Conservation (phyloP, 768 basidiomycete species). For the Lentinula lateritia region DNA sequence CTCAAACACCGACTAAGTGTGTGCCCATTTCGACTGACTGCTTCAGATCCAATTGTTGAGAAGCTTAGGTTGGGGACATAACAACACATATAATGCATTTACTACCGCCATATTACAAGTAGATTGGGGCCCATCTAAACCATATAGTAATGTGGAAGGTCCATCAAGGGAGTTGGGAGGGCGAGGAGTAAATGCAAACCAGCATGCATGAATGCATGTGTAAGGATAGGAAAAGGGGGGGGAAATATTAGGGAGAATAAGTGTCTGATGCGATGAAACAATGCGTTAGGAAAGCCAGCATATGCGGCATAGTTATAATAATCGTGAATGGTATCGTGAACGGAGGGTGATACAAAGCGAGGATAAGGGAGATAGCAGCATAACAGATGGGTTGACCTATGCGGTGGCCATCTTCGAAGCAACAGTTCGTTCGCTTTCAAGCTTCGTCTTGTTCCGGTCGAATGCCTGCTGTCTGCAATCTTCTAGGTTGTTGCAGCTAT, state of each 20-base stretch:
- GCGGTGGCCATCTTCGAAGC: conserved; percentile 83
- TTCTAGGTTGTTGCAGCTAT: conserved; percentile 77
- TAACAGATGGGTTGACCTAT: conserved; percentile 20
- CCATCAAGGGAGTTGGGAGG: not conserved
- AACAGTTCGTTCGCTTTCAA: conserved; percentile 85
- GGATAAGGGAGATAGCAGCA: not conserved
- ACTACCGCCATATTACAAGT: not conserved
- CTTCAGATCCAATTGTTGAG: too few species aligned
- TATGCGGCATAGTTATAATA: not conserved
- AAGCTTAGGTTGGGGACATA: too few species aligned
- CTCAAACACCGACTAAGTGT: too few species aligned
- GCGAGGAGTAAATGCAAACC: not conserved
- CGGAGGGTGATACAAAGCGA: not conserved
- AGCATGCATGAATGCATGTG: not conserved
- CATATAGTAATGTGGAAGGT: not conserved
- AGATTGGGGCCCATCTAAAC: not conserved
- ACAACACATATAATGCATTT: not conserved
- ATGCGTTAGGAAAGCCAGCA: not conserved
- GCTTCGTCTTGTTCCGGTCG: conserved; percentile 79
- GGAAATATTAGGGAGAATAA: not conserved
- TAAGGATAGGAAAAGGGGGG: not conserved
- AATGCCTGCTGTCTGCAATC: conserved; percentile 86
- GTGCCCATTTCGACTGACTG: too few species aligned
- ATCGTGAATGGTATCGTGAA: not conserved
- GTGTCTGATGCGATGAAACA: not conserved